A percentile compares a stretch with the other conserved stretches of the same genome.
phyloP scores from a whole-genome alignment of 2,329 filamentous ascomycete genomes.

The Colletotrichum sp. region DNA sequence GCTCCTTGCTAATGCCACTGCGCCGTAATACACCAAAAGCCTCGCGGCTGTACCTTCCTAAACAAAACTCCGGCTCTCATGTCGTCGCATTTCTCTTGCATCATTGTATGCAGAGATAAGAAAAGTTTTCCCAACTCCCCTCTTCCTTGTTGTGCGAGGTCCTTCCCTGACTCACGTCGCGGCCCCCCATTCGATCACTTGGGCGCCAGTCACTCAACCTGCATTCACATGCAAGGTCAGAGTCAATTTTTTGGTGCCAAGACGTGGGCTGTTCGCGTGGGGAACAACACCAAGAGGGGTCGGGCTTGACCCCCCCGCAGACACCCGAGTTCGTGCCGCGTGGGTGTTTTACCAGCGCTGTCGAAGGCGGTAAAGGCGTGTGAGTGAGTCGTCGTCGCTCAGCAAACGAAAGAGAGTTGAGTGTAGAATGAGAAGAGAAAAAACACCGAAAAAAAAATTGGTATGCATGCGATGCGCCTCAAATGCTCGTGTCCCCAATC shows the following conservation, averaged over 20 bases:
- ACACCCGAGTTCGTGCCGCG: slow-evolving; percentile 5
- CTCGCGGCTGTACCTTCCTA: background rate
- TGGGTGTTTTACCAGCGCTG: background rate
- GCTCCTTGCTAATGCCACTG: slow-evolving; percentile 3
- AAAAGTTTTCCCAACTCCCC: background rate
- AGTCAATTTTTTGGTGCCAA: slow-evolving; percentile 8
- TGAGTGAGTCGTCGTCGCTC: background rate
- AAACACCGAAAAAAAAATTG: background rate
- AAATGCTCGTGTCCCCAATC: slow-evolving; percentile 11
- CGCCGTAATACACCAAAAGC: background rate
- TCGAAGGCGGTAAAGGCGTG: background rate
- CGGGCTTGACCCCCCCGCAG: background rate
- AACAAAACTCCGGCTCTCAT: background rate
- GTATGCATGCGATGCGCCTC: slow-evolving; percentile 7
- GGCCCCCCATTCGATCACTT: slow-evolving; percentile 1
- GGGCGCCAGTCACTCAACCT: slow-evolving; percentile 9
- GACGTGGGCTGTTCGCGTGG: background rate
- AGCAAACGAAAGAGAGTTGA: background rate
- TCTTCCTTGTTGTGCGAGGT: background rate
- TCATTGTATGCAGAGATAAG: background rate
- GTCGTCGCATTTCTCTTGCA: background rate
- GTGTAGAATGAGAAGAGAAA: background rate
- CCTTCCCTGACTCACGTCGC: slow-evolving; percentile 13
- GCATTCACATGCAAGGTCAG: slow-evolving; percentile 12
- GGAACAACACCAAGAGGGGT: background rate